A percentile compares a stretch with the other conserved stretches of the same genome.
phyloP scores from a whole-genome alignment of 2,329 filamentous ascomycete genomes.

The Fusarium tjaetaba region DNA sequence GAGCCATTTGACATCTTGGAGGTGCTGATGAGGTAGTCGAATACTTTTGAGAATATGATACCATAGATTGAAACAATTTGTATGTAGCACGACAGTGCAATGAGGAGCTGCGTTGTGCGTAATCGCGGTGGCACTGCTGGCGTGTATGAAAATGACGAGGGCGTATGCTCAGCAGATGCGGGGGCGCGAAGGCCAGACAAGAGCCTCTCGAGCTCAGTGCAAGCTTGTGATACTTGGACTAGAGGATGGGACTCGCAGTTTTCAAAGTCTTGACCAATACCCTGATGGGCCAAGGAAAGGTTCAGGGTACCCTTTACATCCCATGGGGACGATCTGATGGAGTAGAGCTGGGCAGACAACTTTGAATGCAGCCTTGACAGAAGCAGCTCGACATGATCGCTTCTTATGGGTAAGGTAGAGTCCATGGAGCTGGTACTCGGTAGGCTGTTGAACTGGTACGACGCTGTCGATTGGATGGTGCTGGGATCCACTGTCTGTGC shows the following conservation, averaged over 20 bases:
- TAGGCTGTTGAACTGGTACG: background rate
- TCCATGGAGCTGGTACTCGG: background rate
- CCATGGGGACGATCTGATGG: background rate
- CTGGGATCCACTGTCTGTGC: background rate
- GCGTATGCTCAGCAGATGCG: background rate
- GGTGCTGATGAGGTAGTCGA: background rate
- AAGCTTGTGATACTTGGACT: background rate
- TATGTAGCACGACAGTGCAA: constrained; percentile 12
- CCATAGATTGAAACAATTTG: constrained; percentile 16
- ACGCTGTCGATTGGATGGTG: background rate
- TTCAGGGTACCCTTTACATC: constrained; percentile 60
- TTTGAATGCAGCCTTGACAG: background rate
- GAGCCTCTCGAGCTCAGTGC: constrained; percentile 1
- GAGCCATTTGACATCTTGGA: background rate
- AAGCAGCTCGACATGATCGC: background rate
- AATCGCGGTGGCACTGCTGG: background rate
- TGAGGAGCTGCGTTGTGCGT: constrained; percentile 5
- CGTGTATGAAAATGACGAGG: constrained; percentile 1
- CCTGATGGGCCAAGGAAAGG: constrained; percentile 58
- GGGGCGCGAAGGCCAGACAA: background rate
- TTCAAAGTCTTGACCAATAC: background rate
- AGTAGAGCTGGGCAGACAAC: background rate
- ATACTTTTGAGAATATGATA: constrained; percentile 4
- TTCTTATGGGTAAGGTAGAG: background rate
- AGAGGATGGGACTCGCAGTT: constrained; percentile 2